Percentiles rank a stretch among this genome's conserved stretches.
phyloP scores from a whole-genome alignment of 1,284 basidiomycete species.

The Xerocomus alliaceus region DNA sequence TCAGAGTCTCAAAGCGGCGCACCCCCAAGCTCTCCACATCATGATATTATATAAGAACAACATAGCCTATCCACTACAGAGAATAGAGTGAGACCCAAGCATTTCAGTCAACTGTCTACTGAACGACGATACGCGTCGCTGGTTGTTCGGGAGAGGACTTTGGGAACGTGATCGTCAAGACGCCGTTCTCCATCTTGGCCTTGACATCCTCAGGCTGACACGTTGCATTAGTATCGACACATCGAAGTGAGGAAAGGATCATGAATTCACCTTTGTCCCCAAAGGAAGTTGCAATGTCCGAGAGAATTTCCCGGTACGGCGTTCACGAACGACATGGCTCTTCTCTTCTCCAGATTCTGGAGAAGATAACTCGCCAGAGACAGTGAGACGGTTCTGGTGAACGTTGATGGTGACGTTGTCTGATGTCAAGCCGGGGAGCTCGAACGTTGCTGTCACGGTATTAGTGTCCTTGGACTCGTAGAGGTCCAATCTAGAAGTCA shows the following conservation, averaged over 20 bases:
- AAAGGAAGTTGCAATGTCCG: conserved; percentile 40
- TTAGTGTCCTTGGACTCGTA: conserved; percentile 45
- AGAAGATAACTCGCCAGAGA: conserved; percentile 47
- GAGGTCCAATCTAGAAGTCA: too few relatives aligned
- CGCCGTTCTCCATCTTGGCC: conserved; percentile 36
- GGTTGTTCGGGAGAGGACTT: conserved; percentile 18
- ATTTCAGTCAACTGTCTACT: too few relatives aligned
- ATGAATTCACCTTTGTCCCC: conserved; percentile 43
- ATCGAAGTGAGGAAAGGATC: too few relatives aligned
- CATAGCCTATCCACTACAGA: too few relatives aligned
- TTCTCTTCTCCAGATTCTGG: conserved; percentile 34
- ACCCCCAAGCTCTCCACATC: too few relatives aligned
- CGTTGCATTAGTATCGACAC: background rate
- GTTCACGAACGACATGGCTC: conserved; percentile 47
- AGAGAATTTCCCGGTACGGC: conserved; percentile 41
- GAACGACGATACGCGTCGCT: too few relatives aligned
- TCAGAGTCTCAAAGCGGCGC: too few relatives aligned
- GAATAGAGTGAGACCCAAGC: too few relatives aligned
- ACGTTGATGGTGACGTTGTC: conserved; percentile 49
- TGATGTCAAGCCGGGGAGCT: conserved; percentile 52
- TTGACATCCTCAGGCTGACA: conserved; percentile 20
- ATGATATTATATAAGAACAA: too few relatives aligned
- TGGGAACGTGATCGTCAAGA: conserved; percentile 42
- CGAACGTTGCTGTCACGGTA: conserved; percentile 48
- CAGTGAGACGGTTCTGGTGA: conserved; percentile 45